Percentiles rank a stretch among this genome's conserved stretches.
Evolutionary conservation across 495 filamentous ascomycete species (phyloP).

Genomic region (Ramalina intermedia): DNA sequence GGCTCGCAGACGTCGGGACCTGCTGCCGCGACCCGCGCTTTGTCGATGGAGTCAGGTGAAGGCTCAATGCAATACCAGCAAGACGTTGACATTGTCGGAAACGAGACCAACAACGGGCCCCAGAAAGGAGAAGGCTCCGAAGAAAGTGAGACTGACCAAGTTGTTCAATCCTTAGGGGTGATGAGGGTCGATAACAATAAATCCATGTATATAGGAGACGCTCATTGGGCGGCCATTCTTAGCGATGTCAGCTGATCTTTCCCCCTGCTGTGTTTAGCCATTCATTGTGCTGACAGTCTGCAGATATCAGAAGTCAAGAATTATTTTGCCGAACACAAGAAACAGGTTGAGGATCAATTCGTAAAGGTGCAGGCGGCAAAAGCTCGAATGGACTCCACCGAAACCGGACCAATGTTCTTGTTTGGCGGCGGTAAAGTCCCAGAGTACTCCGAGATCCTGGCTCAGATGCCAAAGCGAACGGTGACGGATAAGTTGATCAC

Average conservation of each 20-base stretch:
- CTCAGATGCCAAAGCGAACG: constrained; percentile 64
- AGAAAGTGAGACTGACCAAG: constrained; percentile 77
- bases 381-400: constrained; percentile 37
- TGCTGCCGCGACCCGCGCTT: constrained; percentile 45
- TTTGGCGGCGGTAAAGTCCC: constrained; percentile 55
- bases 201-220: constrained; percentile 72
- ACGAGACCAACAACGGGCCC: constrained; percentile 29
- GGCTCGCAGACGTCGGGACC: constrained; percentile 52
- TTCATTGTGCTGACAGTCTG: constrained; percentile 2
- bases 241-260: constrained; percentile 44
- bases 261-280: constrained; percentile 1
- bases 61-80: constrained; percentile 28
- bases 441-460: constrained; percentile 58
- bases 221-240: constrained; percentile 81
- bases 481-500: constrained; percentile 67
- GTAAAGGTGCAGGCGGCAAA: constrained; percentile 50
- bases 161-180: constrained; percentile 71
- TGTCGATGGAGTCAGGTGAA: constrained; percentile 46
- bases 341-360: constrained; percentile 50
- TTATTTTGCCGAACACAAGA: constrained; percentile 62
- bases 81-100: constrained; percentile 44
- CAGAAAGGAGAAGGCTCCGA: constrained; percentile 38
- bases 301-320: constrained; percentile 88
- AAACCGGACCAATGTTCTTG: constrained; percentile 48
- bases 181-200: constrained; percentile 81